These are phyloP conservation scores for Heritiera fomes DNA, from an alignment of 345 rosid genomes.

Conservation along the genomic window DNA sequence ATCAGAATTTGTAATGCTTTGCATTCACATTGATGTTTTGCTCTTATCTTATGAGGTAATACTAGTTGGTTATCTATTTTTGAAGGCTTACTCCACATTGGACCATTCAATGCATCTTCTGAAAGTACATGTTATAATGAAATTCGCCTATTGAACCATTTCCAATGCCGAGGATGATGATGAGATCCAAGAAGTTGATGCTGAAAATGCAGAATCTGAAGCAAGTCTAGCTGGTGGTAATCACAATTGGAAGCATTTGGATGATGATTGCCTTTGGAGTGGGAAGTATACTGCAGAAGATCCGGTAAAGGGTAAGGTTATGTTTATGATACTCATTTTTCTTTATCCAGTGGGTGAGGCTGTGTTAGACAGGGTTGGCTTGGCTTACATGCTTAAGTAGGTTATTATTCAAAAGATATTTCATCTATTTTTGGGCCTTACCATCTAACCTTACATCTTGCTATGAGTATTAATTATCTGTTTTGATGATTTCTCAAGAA, in stretches of 20 bases:
- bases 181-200: slow-evolving; percentile 50
- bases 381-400: slow-evolving; percentile 7
- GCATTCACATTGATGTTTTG: background rate
- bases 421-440: background rate
- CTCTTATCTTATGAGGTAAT: background rate
- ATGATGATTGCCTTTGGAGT: slow-evolving; percentile 98
- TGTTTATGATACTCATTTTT: slow-evolving; percentile 1
- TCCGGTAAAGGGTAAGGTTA: slow-evolving; percentile 69
- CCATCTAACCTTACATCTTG: background rate
- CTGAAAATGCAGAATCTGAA: slow-evolving; percentile 49
- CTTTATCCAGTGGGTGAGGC: background rate
- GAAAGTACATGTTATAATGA: slow-evolving; percentile 55
- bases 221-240: slow-evolving; percentile 47
- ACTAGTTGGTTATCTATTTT: slow-evolving; percentile 28
- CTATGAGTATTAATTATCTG: background rate
- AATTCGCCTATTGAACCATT: slow-evolving; percentile 57
- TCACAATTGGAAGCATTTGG: slow-evolving; percentile 68
- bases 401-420: background rate
- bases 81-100: slow-evolving; percentile 78
- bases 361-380: background rate
- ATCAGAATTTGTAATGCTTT: background rate
- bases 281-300: slow-evolving; percentile 98
- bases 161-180: slow-evolving; percentile 64
- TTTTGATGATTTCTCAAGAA: background rate
- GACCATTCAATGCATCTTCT: slow-evolving; percentile 68